These are phyloP conservation scores for Iberis pinnata DNA, from an alignment of 345 rosid species.

Conservation along the genomic window DNA sequence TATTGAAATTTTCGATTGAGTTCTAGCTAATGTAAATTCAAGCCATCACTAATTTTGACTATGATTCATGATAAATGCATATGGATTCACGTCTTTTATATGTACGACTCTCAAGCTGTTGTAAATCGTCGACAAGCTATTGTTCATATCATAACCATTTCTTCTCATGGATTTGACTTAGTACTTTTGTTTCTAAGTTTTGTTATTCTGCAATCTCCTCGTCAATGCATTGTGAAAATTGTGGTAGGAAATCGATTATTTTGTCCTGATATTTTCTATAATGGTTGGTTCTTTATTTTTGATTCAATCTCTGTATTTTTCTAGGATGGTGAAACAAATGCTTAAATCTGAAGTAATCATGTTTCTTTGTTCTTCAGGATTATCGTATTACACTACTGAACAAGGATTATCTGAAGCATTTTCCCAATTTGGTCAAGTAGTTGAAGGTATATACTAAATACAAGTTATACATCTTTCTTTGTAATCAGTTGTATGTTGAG, in stretches of 20 bases:
- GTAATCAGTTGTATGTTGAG: neutral
- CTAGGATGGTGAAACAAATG: neutral
- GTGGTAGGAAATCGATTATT: neutral
- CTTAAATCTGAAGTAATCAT: too few relatives aligned
- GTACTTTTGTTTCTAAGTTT: too few relatives aligned
- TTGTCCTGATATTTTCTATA: neutral
- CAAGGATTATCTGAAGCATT: constrained; percentile 61
- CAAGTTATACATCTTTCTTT: neutral
- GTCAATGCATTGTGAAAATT: neutral
- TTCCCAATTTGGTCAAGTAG: constrained; percentile 75
- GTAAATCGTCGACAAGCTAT: too few relatives aligned
- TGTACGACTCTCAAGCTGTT: too few relatives aligned
- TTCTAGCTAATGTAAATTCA: neutral
- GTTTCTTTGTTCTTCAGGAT: constrained; percentile 38
- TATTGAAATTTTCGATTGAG: neutral
- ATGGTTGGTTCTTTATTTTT: neutral
- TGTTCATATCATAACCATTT: neutral
- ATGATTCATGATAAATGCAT: too few relatives aligned
- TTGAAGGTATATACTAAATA: constrained; percentile 50
- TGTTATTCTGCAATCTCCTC: neutral
- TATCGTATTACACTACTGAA: constrained; percentile 64
- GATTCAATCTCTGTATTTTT: neutral
- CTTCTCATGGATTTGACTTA: neutral
- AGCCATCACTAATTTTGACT: neutral
- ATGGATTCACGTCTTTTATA: too few relatives aligned